Conservation (phyloP, 139 green algal genomes). For the Closterium sp. region DNA sequence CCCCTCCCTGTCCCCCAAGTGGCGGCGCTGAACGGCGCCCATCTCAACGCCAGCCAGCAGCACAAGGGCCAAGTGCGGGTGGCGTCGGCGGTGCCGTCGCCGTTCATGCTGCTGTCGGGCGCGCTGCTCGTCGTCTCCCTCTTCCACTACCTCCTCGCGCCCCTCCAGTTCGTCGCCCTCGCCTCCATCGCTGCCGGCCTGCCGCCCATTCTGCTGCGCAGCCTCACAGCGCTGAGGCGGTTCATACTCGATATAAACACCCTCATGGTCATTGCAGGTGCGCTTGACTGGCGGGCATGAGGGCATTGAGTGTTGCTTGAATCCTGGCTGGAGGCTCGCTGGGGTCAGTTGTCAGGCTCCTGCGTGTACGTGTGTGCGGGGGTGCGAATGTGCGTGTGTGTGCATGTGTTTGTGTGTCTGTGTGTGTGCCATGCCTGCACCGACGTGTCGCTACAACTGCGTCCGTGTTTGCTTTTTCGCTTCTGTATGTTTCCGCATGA, state of each 20-base stretch:
- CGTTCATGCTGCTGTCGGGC: slow-evolving; percentile 47
- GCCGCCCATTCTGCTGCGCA: slow-evolving; percentile 55
- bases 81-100: slow-evolving; percentile 36
- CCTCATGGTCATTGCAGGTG: slow-evolving; percentile 56
- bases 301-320: too few species aligned
- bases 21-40: slow-evolving; percentile 65
- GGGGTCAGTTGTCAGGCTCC: too few species aligned
- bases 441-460: too few species aligned
- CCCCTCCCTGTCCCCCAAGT: slow-evolving; percentile 23
- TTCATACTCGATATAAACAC: slow-evolving; percentile 66
- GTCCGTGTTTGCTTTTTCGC: too few species aligned
- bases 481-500: too few species aligned
- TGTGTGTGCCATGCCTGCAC: too few species aligned
- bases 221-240: slow-evolving; percentile 45
- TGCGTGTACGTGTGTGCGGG: too few species aligned
- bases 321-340: neutral
- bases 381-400: too few species aligned
- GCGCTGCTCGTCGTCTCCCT: slow-evolving; percentile 60
- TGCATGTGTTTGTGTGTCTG: too few species aligned
- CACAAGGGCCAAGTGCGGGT: neutral
- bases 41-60: slow-evolving; percentile 62
- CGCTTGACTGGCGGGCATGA: too few species aligned
- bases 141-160: slow-evolving; percentile 55
- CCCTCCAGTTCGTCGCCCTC: slow-evolving; percentile 62
- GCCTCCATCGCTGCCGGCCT: slow-evolving; percentile 54